Evolutionary conservation across 2,329 filamentous ascomycete species (phyloP), one percentile per base, ranked within the genome.

Genomic region (Bipolaris gigantea): DNA sequence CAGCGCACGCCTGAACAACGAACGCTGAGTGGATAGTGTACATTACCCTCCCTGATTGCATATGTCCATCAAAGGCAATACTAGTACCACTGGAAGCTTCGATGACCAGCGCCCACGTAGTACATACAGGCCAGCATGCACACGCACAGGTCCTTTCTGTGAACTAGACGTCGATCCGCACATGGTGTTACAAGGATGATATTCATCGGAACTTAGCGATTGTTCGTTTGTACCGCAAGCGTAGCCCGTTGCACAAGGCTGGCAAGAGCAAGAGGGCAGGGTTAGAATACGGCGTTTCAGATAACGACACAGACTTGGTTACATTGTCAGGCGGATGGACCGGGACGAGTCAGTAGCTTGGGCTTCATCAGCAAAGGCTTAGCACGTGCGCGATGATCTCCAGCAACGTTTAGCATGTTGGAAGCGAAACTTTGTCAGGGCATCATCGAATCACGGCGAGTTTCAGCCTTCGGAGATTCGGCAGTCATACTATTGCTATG

Each of bases 331-430:
- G 43, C 55, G 55, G 48, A 53, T 55, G 48, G 43, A 48, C 46
- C 54, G 59, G 59, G 48, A 48, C 57, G 54, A 60, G 57, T 57
- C 59, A 61, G 53, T 21, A 23, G 30, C 21, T 56, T 51, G 47
- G 50, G 52, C 58, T 51, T 43, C 48, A 54, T 53, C 45, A 35
- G 48, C 38, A 42, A 21, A 46, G 47, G 48, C 45, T 30, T 36
- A 50, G 42, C 42, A 43, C 45, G 46, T 57, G 51, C 50, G 42
- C 50, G 46, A 46, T 50, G 49, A 50, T 52, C 47, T 57, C 55
- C 45, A 50, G 50, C 47, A 53, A 62, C 45, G 53, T 47, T 55
- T 57, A 19, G 43, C 19, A 52, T 52, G 36, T 30, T 33, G 38
- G 32, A 50, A 56, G 50, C 54, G 54, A 56, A 56, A 55, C 48